Evolutionary conservation across 75 land plant species (phyloP).

Genomic region (Ceratopteris richardii): DNA sequence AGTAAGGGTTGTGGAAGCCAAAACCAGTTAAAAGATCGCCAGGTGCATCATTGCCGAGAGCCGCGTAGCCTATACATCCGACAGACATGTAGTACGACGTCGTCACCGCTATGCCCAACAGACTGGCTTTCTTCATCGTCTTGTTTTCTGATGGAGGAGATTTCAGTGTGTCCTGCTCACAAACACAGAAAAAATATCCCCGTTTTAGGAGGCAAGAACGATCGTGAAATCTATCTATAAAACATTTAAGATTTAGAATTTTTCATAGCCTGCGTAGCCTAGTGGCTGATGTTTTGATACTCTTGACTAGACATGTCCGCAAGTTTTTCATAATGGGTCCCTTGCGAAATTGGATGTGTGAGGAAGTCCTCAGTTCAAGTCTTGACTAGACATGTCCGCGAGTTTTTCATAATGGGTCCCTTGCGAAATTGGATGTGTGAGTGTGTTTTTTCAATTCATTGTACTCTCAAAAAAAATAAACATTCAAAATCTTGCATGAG

Average conservation of each 20-base stretch:
- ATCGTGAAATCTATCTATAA: not conserved
- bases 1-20: conserved; percentile 61
- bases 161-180: conserved; percentile 56
- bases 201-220: not conserved
- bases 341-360: not conserved
- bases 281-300: not conserved
- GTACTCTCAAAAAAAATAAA: too few relatives aligned
- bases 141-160: conserved; percentile 61
- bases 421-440: too few relatives aligned
- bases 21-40: conserved; percentile 69
- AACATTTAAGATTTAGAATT: not conserved
- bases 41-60: conserved; percentile 62
- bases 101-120: conserved; percentile 30
- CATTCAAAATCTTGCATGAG: too few relatives aligned
- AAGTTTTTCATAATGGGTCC: not conserved
- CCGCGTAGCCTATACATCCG: conserved; percentile 73
- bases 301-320: too few relatives aligned
- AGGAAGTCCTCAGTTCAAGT: too few relatives aligned
- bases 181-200: not conserved
- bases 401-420: too few relatives aligned
- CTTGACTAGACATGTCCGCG: too few relatives aligned
- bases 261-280: not conserved
- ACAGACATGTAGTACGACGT: conserved; percentile 69
- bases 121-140: conserved; percentile 65
- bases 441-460: too few relatives aligned